Base-by-base conservation (phyloP, 2,329 filamentous ascomycete genomes). In the Colletotrichum abscissum region DNA sequence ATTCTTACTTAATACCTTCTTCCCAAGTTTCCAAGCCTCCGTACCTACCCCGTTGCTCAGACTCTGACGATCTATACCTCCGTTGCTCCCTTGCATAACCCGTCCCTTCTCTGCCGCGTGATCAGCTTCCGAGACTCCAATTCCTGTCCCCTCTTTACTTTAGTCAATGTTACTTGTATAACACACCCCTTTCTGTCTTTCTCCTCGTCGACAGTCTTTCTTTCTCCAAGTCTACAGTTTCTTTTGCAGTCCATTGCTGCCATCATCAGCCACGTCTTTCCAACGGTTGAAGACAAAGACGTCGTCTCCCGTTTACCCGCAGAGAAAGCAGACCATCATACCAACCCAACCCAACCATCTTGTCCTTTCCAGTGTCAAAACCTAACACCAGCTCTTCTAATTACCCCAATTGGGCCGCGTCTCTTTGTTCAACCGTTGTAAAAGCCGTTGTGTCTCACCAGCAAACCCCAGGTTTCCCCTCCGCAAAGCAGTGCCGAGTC, bases 401-500 rank as follows among this genome's bases (percentile, higher is more conserved):
- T 42, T 19, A 42, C 38, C 65, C 9, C 59, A 67, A 63, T 74
- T 74, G 74, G 56, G n/a, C 28, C 52, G 19, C 30, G 26, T 26
- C 26, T 62, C 56, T 30, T 19, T 55, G 30, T 71, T 62, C 67
- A 75, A 71, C 68, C 78, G 30, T 75, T 63, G 46, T 35, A 62
- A 65, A 69, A 73, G 67, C 67, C 71, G 60, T 71, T 73, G 71
- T 73, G 71, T 70, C 71, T 73, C 62, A 73, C 71, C 71, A 73
- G 56, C 62, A 66, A 73, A 73, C 71, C 67, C 71, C 67, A 73
- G 71, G 71, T 73, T 73, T 73, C 71, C 56, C 71, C 71, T 70
- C 71, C 71, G 67, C 71, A 73, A 52, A 73, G 71, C 71, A 73
- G 71, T 70, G 67, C 67, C 71, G 71, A 73, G n/a, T 73, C 71